Evolutionary conservation across 345 rosid genomes (phyloP), one percentile per base, ranked within the genome.

Genomic region (Hirschfeldia incana): DNA sequence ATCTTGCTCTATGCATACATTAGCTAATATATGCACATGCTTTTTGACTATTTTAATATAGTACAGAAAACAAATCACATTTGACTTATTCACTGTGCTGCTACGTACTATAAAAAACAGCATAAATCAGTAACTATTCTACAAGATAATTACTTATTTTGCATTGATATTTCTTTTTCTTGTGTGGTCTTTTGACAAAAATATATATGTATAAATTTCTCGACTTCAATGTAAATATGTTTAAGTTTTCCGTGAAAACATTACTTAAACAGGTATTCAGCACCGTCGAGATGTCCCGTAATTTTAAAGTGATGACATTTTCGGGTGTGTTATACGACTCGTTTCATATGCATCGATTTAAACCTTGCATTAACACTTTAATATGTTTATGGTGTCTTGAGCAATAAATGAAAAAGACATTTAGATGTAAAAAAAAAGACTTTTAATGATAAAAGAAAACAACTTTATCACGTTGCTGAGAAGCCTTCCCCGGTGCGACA

Each of bases 401-500:
- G 4, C 57, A 77, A 11, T 65, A 66, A 63, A 78, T 32, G 76
- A 33, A 72, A 71, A 72, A 33, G 62, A 37, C 73, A 44, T 29
- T 29, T 29, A 29, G 32, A 29, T 29, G 32, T 29, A 3, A 29
- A 29, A 29, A 29, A 29, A 29, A 66, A 33, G 62, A 37, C 73
- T 59, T 29, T 75, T 60, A 67, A 74, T 67, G 46, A 67, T n/a
- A 17, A 55, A 79, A 79, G 16, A 79, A 59, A 27, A 33, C 39
- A 78, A 60, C 57, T 36, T 16, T 6, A 32, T 69, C 60, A 69
- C 75, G 71, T 67, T 67, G 63, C 33, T 34, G 78, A 27, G 32
- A 73, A 73, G 74, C 74, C 60, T 49, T 79, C 78, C 82, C 82
- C 49, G 15, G 2, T 46, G 6, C 29, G 78, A 67, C 82, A 79